Base-by-base conservation (phyloP, 75 land plant genomes). In the Ceratopteris richardii region DNA sequence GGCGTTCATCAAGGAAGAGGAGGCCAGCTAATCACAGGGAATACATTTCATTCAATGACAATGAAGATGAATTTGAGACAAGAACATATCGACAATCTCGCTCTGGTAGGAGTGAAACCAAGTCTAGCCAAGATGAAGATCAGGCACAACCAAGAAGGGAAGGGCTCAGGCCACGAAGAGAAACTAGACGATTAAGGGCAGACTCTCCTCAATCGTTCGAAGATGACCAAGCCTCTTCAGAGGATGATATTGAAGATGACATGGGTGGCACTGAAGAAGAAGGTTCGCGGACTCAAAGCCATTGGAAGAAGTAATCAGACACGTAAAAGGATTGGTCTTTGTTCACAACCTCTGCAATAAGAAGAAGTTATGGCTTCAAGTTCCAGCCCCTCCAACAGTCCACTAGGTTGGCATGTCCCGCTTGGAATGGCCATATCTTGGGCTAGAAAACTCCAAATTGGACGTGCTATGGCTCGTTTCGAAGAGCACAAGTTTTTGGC, bases 1-100 rank as follows among this genome's bases (percentile, higher is more conserved):
- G 98, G 1, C 87, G 98, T 4, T 93, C 98, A 31, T 82, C 90
- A 9, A 76, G 98, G 58, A 89, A 93, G 60, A 81, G 97, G 77
- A 86, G 85, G 61, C 62, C 77, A 33, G 71, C 90, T 51, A 63
- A 73, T 70, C 66, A 73, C 28, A 77, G 69, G 41, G 84, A 69
- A 58, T 93, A 74, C 58, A 83, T 75, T 1, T 80, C 87, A 2
- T 85, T 85, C 62, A 82, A 72, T 67, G 77, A 79, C 63, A 82
- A 84, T 26, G 61, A 77, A 63, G 91, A 80, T 68, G 78, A 69
- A 61, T 93, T 87, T 52, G 12, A 83, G 84, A 64, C 67, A 29
- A 76, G 78, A 23, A 46, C 58, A 25, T 73, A 73, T 61, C 69
- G 78, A 16, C 19, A 75, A 29, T 60, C 84, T 31, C 72, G 40